Conservation (phyloP, 176 grass and related monocot genomes). For the Cocos nucifera region DNA sequence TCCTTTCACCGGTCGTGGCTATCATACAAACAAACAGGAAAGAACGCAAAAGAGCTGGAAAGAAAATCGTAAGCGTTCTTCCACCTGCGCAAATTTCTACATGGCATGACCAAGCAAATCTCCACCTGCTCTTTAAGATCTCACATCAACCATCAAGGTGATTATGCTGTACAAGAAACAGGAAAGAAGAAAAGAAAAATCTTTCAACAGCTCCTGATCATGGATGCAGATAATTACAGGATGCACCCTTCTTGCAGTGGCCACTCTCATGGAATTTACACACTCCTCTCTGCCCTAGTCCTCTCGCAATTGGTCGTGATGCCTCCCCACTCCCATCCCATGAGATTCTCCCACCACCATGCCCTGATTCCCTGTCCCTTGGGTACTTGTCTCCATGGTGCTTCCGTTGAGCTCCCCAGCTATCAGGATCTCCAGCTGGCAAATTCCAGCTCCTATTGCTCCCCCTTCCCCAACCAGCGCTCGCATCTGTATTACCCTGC, state of each 20-base stretch:
- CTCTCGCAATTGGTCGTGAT: conserved; percentile 42
- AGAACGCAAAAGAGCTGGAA: no score
- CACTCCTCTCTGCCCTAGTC: conserved; percentile 39
- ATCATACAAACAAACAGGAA: no score
- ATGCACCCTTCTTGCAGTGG: conserved; percentile 58
- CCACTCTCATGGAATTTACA: conserved; percentile 85
- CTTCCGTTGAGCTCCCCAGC: conserved; percentile 29
- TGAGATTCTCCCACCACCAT: conserved; percentile 25
- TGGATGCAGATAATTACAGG: conserved; percentile 67
- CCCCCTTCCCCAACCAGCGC: conserved; percentile 37
- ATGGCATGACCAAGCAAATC: no score
- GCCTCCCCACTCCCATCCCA: conserved; percentile 36
- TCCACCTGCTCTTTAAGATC: no score
- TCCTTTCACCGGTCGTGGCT: no score
- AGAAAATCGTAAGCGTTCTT: no score
- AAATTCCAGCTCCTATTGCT: conserved; percentile 40
- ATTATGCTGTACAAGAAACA: no score
- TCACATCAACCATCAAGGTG: no score
- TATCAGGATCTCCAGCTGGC: conserved; percentile 28
- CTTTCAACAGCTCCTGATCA: conserved; percentile 19
- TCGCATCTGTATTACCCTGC: conserved; percentile 27
- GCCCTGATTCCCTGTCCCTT: conserved; percentile 18
- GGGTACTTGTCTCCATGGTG: conserved; percentile 28
- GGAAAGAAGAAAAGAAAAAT: conserved; percentile 20
- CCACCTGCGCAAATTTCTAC: no score